phyloP scores from a whole-genome alignment of 108 stramenopile genomes.

The Cyclotella sp. region DNA sequence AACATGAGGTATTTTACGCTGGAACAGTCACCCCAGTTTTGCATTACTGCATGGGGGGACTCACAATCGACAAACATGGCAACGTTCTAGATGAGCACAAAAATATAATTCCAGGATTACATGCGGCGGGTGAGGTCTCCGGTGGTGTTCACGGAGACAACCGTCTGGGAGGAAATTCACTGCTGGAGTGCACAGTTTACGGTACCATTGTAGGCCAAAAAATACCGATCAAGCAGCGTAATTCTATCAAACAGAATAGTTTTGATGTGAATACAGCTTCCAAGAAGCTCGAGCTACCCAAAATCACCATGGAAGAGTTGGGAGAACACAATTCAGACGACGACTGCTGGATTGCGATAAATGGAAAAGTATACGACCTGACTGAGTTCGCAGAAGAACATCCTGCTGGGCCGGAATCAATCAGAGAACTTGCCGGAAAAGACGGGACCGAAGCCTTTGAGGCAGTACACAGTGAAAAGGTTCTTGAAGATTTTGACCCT shows the following conservation, averaged over 20 bases:
- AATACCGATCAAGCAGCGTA: constrained; percentile 63
- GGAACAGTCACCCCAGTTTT: constrained; percentile 82
- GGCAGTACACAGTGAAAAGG: constrained; percentile 78
- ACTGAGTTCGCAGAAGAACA: constrained; percentile 93
- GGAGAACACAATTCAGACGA: constrained; percentile 75
- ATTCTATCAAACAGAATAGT: constrained; percentile 13
- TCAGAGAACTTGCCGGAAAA: constrained; percentile 79
- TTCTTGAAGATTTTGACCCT: constrained; percentile 87
- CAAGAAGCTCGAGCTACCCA: constrained; percentile 40
- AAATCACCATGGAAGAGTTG: constrained; percentile 66
- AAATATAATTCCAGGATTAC: constrained; percentile 62
- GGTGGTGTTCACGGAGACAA: constrained; percentile 86
- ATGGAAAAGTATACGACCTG: constrained; percentile 90
- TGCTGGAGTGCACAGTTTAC: constrained; percentile 92
- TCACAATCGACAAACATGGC: constrained; percentile 73
- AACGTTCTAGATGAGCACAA: constrained; percentile 62
- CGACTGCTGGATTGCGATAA: constrained; percentile 91
- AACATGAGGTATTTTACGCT: constrained; percentile 76
- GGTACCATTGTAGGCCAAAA: constrained; percentile 88
- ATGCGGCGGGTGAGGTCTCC: constrained; percentile 82
- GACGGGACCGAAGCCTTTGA: constrained; percentile 88
- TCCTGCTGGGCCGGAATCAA: constrained; percentile 88
- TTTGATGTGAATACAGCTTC: constrained; percentile 15
- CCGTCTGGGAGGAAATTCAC: constrained; percentile 86
- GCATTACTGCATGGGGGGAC: constrained; percentile 95